These are phyloP conservation scores for Ascocoryne sarcoides DNA, from an alignment of 2,329 filamentous ascomycete species.

Conservation along the genomic window DNA sequence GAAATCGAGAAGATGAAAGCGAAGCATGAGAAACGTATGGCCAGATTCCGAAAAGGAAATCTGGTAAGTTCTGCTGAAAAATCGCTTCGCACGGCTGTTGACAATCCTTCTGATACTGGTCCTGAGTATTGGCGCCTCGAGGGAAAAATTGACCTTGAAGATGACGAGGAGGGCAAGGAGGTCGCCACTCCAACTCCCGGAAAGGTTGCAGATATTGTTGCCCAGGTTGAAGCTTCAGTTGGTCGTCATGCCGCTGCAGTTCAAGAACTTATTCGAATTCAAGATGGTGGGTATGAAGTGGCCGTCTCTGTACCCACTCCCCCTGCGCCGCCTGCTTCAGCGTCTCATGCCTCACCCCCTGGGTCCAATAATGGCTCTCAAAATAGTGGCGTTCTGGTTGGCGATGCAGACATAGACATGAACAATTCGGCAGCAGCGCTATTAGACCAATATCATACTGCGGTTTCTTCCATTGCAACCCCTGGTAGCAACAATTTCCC, in stretches of 20 bases:
- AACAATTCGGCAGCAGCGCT: conserved; percentile 52
- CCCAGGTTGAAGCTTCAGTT: conserved; percentile 63
- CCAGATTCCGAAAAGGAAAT: conserved; percentile 63
- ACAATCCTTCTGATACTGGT: conserved; percentile 44
- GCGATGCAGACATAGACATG: conserved; percentile 57
- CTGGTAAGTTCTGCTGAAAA: conserved; percentile 66
- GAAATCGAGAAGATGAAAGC: conserved; percentile 82
- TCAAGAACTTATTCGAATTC: conserved; percentile 58
- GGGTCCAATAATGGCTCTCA: conserved; percentile 47
- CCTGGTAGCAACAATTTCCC: conserved; percentile 41
- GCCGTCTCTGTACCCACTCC: conserved; percentile 24
- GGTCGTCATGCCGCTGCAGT: conserved; percentile 57
- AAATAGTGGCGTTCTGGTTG: conserved; percentile 43
- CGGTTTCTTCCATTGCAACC: conserved; percentile 50
- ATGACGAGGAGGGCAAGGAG: conserved; percentile 28
- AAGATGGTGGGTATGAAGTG: conserved; percentile 69
- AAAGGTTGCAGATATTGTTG: conserved; percentile 63
- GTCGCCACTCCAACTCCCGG: conserved; percentile 26
- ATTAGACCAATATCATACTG: conserved; percentile 61
- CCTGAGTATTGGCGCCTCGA: conserved; percentile 57
- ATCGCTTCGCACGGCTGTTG: conserved; percentile 58
- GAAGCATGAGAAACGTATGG: conserved; percentile 67
- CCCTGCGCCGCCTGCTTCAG: conserved; percentile 10
- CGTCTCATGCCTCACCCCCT: conserved; percentile 38
- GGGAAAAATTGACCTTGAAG: conserved; percentile 44